These are phyloP conservation scores for Saccharomyces hybrid DNA, from an alignment of 1,139 yeast genomes.

Conservation along the genomic window DNA sequence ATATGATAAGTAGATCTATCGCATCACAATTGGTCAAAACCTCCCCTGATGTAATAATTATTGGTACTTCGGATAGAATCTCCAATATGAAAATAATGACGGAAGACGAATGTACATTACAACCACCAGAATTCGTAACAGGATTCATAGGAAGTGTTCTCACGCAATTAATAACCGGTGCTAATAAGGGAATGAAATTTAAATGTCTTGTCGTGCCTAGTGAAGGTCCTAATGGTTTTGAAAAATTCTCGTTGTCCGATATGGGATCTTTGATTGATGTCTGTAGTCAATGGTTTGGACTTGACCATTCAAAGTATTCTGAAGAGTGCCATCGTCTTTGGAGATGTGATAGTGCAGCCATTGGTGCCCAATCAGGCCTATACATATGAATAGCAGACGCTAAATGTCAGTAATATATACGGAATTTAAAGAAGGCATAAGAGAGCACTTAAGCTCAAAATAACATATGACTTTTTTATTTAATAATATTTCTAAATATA, in stretches of 20 bases:
- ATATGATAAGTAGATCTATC: constrained; percentile 11
- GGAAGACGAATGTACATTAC: constrained; percentile 11
- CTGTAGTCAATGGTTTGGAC: constrained; percentile 11
- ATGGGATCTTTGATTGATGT: constrained; percentile 24
- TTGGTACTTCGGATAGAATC: constrained; percentile 28
- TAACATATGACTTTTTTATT: constrained; percentile 2
- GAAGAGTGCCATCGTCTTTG: constrained; percentile 24
- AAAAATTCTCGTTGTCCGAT: constrained; percentile 22
- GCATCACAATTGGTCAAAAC: constrained; percentile 5
- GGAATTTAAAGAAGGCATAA: neutral
- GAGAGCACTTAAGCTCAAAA: neutral
- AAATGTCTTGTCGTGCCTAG: constrained; percentile 22
- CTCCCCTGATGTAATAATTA: constrained; percentile 6
- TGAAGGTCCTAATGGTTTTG: constrained; percentile 32
- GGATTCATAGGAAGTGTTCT: constrained; percentile 26
- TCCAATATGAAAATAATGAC: constrained; percentile 14
- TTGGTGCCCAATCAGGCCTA: constrained; percentile 28
- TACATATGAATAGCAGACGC: constrained; percentile 14
- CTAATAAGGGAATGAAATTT: neutral
- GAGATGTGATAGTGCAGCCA: constrained; percentile 25
- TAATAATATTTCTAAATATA: constrained; percentile 6
- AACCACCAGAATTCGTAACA: constrained; percentile 30
- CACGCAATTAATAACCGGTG: constrained; percentile 10
- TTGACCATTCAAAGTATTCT: constrained; percentile 14
- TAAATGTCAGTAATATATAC: neutral